Evolutionary conservation across 208 protist genomes (phyloP), one percentile per base, ranked within the genome.

Genomic region (Kentomonas sorsogonicus): DNA sequence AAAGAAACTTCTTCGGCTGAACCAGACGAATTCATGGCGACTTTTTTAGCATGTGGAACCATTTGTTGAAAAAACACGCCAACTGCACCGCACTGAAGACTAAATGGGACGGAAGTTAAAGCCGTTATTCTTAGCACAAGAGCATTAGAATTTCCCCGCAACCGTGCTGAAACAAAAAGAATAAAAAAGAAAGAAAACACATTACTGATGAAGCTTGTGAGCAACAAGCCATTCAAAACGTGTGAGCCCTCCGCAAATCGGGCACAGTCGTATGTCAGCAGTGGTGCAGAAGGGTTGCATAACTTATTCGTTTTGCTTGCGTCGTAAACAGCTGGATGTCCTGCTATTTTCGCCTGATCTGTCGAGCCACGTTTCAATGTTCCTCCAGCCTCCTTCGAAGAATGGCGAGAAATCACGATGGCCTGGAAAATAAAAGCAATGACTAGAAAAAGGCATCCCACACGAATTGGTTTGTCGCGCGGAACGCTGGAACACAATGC

Each of bases 171-270:
- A 33, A 67, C 60, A 53, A 83, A 78, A n/a, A 73, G 38, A 38
- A 33, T 34, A 26, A 62, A 23, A 43, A 80, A 22, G 16, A 85
- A 53, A 16, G 50, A 29, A 1, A 81, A n/a, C 2, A 79, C 50
- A 47, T 54, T 59, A 2, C 72, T 63, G 46, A 83, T 77, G 57
- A 89, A 83, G 59, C 61, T 72, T 30, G 43, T 62, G 10, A 86
- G 39, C 23, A 73, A 63, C 29, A 85, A 63, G 27, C 74, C 74
- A 57, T 72, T 80, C 41, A 81, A 69, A 7, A 60, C 48, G 54
- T 81, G 71, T 57, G 76, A 83, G 2, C 54, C 56, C 56, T 82
- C 74, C 18, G 77, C 74, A 47, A 89, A 86, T 16, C 69, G 66
- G 27, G 77, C 82, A 41, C 74, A 86, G 30, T 60, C 60, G 53